Base-by-base conservation (phyloP, 2,329 filamentous ascomycete species). In the Rosellinia necatrix region DNA sequence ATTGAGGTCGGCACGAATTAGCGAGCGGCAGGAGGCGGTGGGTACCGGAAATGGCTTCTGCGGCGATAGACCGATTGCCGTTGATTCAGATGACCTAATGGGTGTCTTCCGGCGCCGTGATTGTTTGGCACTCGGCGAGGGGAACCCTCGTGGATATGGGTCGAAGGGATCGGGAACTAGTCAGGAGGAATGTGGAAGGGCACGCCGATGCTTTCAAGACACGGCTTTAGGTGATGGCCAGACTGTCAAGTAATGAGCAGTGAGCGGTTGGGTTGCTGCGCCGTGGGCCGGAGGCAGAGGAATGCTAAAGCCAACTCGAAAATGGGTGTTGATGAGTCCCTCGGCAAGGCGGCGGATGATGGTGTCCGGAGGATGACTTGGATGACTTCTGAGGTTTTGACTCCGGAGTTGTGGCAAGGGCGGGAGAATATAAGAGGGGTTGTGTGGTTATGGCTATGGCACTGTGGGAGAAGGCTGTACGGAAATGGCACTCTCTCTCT, bases 1-100 rank as follows among this genome's bases (percentile, higher is more conserved):
- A 43, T 49, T 49, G 56, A 62, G 56, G 57, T 59, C 41, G 58
- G 56, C 64, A 64, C 60, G 58, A 53, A 54, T 54, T 56, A 63
- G 58, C 60, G 56, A 63, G 52, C 53, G 59, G 58, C 60, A 42
- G 55, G 61, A 53, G 49, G 35, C 52, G 44, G 62, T 63, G 62
- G 52, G 62, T 60, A 53, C 53, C 41, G 30, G 50, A 49, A 60
- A 59, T 34, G 49, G 42, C 12, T 51, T 59, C 19, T 53, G 60
- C 50, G 38, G 58, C 58, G 32, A 35, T 54, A 41, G 52, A 44
- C 38, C 59, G 43, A 35, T 53, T 22, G 56, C 55, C 24, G 42
- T 47, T 57, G 62, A 61, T 25, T 60, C 52, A 51, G 53, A 56
- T 56, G 44, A 47, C 50, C 57, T 25, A 47, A 30, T 30, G 27